phyloP scores from a whole-genome alignment of 179 eudicot species.

The Beta macrorhiza region DNA sequence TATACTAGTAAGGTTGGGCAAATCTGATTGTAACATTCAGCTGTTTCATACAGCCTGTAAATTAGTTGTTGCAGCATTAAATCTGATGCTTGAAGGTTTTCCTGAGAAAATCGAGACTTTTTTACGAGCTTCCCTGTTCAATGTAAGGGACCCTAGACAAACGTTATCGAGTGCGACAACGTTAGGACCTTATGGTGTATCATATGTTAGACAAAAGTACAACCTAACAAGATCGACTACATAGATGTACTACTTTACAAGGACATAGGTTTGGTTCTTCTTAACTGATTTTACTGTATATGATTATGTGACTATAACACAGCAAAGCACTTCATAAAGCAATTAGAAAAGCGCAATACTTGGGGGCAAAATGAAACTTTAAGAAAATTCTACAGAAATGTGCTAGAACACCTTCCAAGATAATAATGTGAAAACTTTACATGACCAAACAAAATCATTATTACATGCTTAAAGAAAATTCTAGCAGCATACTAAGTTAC shows the following conservation, averaged over 20 bases:
- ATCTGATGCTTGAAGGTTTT: slow-evolving; percentile 6
- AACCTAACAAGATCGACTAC: background rate
- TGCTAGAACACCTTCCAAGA: too few species aligned
- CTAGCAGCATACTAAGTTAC: too few species aligned
- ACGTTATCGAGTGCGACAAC: too few species aligned
- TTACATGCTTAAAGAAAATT: too few species aligned
- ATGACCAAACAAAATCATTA: too few species aligned
- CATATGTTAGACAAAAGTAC: background rate
- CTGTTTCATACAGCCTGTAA: slow-evolving; percentile 25
- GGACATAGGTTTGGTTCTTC: background rate
- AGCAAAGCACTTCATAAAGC: too few species aligned
- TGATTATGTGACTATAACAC: too few species aligned
- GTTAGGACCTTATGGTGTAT: background rate
- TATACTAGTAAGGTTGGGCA: slow-evolving; percentile 13
- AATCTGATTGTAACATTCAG: slow-evolving; percentile 21
- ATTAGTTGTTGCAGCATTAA: slow-evolving; percentile 16
- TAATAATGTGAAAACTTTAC: too few species aligned
- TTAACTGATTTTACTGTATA: background rate
- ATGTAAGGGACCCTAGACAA: background rate
- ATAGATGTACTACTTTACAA: background rate
- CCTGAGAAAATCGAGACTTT: background rate
- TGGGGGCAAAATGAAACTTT: too few species aligned
- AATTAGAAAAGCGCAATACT: too few species aligned
- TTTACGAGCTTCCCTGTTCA: background rate
- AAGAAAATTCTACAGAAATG: too few species aligned